These are phyloP conservation scores for Physaria fendleri DNA, from an alignment of 345 rosid species.

Conservation along the genomic window DNA sequence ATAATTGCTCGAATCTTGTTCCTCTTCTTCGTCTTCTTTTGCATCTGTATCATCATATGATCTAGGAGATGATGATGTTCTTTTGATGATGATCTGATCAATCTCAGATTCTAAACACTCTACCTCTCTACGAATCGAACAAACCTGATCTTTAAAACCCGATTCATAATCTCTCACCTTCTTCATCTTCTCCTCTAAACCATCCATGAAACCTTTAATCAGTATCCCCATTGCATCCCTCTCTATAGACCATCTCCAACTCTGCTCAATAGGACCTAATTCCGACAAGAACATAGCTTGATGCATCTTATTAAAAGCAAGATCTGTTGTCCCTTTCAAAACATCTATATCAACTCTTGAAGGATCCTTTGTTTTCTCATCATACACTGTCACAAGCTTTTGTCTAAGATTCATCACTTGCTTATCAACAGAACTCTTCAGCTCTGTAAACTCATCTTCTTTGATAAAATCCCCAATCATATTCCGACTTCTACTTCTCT, in stretches of 20 bases:
- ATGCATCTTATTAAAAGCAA: constrained; percentile 79
- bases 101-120: constrained; percentile 29
- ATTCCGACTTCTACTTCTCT: constrained; percentile 25
- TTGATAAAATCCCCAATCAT: constrained; percentile 29
- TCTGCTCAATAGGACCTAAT: constrained; percentile 55
- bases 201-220: constrained; percentile 46
- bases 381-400: constrained; percentile 48
- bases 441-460: constrained; percentile 49
- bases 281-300: constrained; percentile 56
- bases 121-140: constrained; percentile 37
- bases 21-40: neutral
- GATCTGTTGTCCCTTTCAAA: constrained; percentile 66
- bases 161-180: constrained; percentile 36
- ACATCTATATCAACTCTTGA: constrained; percentile 49
- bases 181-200: constrained; percentile 28
- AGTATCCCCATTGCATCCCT: constrained; percentile 32
- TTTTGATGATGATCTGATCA: neutral
- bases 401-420: constrained; percentile 66
- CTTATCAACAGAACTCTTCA: constrained; percentile 60
- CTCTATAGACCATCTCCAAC: constrained; percentile 61
- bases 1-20: constrained; percentile 21
- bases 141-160: constrained; percentile 33
- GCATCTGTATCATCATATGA: constrained; percentile 1
- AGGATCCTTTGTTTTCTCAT: constrained; percentile 27
- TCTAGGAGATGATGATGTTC: constrained; percentile 14